These are phyloP conservation scores for Phytophthora pisi DNA, from an alignment of 352 stramenopile genomes.

Conservation along the genomic window DNA sequence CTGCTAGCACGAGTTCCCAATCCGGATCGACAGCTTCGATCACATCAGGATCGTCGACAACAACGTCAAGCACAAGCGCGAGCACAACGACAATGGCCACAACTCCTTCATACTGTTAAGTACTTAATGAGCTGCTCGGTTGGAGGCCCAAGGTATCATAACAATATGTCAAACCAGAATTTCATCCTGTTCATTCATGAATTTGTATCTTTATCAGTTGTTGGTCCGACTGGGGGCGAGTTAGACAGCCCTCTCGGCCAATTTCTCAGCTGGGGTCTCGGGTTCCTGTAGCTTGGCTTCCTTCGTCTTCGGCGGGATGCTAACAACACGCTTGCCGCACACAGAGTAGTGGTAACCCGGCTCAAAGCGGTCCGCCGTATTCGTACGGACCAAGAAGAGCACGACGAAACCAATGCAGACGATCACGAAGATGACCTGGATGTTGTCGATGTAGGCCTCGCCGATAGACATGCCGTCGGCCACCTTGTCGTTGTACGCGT, in stretches of 20 bases:
- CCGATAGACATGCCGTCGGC: constrained; percentile 34
- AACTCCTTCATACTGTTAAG: constrained; percentile 20
- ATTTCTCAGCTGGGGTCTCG: constrained; percentile 10
- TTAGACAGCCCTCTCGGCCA: constrained; percentile 17
- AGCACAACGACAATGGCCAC: neutral
- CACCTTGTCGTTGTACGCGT: constrained; percentile 44
- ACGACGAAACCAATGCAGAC: constrained; percentile 58
- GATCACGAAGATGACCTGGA: constrained; percentile 68
- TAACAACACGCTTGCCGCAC: constrained; percentile 56
- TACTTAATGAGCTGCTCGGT: neutral
- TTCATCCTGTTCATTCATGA: neutral
- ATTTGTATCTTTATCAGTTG: neutral
- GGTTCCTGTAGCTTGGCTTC: constrained; percentile 13
- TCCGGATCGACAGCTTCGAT: neutral
- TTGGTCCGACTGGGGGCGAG: neutral
- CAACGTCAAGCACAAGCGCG: neutral
- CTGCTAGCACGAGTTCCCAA: neutral
- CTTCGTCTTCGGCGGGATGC: constrained; percentile 52
- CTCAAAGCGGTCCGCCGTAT: constrained; percentile 63
- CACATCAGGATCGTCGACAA: constrained; percentile 5
- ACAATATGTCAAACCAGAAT: no score
- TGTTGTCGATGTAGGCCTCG: constrained; percentile 69
- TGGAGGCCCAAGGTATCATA: neutral
- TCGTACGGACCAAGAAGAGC: constrained; percentile 63
- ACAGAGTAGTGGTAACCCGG: constrained; percentile 65